A percentile compares a stretch with the other conserved stretches of the same genome.
Conservation (phyloP, 169 alveolate species). For the Eimeria sp. region DNA sequence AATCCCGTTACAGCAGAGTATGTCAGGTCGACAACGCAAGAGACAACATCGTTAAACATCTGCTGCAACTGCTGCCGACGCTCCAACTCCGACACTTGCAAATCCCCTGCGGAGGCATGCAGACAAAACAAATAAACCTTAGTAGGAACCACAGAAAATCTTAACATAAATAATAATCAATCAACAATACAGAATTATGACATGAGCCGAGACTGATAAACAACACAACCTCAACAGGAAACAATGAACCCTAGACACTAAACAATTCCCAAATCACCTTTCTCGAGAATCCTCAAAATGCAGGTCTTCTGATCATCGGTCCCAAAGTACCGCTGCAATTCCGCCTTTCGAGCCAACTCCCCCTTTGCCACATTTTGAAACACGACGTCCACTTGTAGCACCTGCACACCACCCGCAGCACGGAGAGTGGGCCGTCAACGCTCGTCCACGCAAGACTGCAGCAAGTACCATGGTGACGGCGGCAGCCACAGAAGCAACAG, state of each 20-base stretch:
- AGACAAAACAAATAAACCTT: not conserved
- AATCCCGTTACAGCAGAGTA: conserved; percentile 93
- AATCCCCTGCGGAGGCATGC: conserved; percentile 86
- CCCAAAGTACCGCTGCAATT: conserved; percentile 94
- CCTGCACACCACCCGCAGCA: conserved; percentile 85
- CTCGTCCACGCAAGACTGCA: not conserved
- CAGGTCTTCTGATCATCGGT: conserved; percentile 92
- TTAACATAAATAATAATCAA: too few relatives aligned
- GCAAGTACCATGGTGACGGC: not conserved
- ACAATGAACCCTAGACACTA: not conserved
- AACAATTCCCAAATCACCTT: conserved; percentile 88
- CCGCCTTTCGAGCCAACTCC: conserved; percentile 95
- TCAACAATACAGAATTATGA: too few relatives aligned
- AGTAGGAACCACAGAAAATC: too few relatives aligned
- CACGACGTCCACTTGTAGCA: conserved; percentile 94
- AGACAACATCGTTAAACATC: conserved; percentile 90
- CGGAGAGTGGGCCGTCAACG: too few relatives aligned
- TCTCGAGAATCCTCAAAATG: conserved; percentile 95
- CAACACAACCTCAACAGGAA: not conserved
- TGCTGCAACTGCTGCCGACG: conserved; percentile 91
- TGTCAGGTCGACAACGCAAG: conserved; percentile 89
- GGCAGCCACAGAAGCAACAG: not conserved
- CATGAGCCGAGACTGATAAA: not conserved
- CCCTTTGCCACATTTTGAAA: conserved; percentile 98
- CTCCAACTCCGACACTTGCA: conserved; percentile 94